These are phyloP conservation scores for Cyberlindnera petersonii DNA, from an alignment of 805 yeast species.

Conservation along the genomic window DNA sequence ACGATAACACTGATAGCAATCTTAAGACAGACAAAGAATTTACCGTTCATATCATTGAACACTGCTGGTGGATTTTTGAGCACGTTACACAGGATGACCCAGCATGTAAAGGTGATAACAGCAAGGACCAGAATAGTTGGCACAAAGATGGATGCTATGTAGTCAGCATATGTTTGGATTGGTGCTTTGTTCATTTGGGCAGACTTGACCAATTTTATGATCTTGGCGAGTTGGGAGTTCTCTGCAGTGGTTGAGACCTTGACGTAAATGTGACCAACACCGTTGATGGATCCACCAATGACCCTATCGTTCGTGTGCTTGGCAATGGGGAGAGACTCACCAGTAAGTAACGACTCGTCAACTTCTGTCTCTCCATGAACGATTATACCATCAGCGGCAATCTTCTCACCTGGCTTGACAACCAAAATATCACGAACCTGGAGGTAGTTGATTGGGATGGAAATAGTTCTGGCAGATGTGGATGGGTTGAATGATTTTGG, in stretches of 20 bases:
- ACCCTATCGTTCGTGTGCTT: slow-evolving; percentile 60
- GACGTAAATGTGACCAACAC: slow-evolving; percentile 66
- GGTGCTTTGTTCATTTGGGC: slow-evolving; percentile 91
- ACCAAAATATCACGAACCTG: slow-evolving; percentile 75
- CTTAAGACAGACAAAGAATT: slow-evolving; percentile 63
- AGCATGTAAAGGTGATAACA: slow-evolving; percentile 56
- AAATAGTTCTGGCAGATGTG: slow-evolving; percentile 32
- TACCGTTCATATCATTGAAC: slow-evolving; percentile 49
- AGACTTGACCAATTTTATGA: slow-evolving; percentile 78
- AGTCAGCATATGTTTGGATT: slow-evolving; percentile 84
- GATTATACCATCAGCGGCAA: slow-evolving; percentile 90
- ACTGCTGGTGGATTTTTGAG: slow-evolving; percentile 42
- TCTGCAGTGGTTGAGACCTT: slow-evolving; percentile 70
- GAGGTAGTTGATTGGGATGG: slow-evolving; percentile 69
- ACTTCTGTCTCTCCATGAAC: slow-evolving; percentile 75
- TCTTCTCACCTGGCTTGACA: slow-evolving; percentile 78
- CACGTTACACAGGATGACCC: slow-evolving; percentile 45
- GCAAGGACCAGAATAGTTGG: slow-evolving; percentile 66
- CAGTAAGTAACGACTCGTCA: slow-evolving; percentile 88
- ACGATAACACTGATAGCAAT: slow-evolving; percentile 89
- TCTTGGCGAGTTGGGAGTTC: slow-evolving; percentile 81
- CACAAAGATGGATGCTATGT: slow-evolving; percentile 79
- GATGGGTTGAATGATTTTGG: slow-evolving; percentile 19
- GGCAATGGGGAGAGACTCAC: slow-evolving; percentile 76
- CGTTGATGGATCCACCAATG: slow-evolving; percentile 90